Base-by-base conservation (phyloP, 345 rosid genomes). In the Gossypium anomalum region DNA sequence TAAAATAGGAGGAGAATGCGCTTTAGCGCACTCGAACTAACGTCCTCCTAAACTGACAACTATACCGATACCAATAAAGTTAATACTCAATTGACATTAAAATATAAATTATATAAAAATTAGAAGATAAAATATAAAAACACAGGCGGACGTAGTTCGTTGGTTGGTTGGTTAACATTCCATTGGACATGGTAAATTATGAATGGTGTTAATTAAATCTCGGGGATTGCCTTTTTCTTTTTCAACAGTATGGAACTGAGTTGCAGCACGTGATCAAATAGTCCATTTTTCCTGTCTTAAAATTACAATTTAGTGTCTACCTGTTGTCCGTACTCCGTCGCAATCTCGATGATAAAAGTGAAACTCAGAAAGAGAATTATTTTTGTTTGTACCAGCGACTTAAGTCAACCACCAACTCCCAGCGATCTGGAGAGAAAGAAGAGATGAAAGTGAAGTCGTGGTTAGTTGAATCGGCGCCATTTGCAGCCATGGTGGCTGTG, bases 401-500 rank as follows among this genome's bases (percentile, higher is more conserved):
- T 6, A 61, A 27, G 19, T 2, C 20, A 61, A 9, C 44, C 66
- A 29, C 52, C 16, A 48, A 48, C 52, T 60, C 6, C 64, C 17
- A 60, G 64, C 64, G 27, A 27, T 27, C 19, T 29, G 66, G 44
- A 61, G 65, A 27, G 20, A 34, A n/a, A 62, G 48, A 38, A 41
- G 57, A 38, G 71, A 75, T 66, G 82, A 80, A 34, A 48, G 51
- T 67, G 74, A 70, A 61, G 27, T 76, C 78, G 7, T 41, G 56
- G 22, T 22, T 80, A 71, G 38, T 48, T 51, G 60, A 59, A n/a
- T 72, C 58, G 71, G 62, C 76, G 7, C 90, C 88, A 38, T 75
- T 78, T 74, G 89, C 78, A 63, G 86, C 83, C 23, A 84, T 86
- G 87, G 80, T 81, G 78, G 66, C 51, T 66, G 75, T 80, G 66